Evolutionary conservation across 2,329 filamentous ascomycete species (phyloP).

Genomic region (Fusarium verrucosum): DNA sequence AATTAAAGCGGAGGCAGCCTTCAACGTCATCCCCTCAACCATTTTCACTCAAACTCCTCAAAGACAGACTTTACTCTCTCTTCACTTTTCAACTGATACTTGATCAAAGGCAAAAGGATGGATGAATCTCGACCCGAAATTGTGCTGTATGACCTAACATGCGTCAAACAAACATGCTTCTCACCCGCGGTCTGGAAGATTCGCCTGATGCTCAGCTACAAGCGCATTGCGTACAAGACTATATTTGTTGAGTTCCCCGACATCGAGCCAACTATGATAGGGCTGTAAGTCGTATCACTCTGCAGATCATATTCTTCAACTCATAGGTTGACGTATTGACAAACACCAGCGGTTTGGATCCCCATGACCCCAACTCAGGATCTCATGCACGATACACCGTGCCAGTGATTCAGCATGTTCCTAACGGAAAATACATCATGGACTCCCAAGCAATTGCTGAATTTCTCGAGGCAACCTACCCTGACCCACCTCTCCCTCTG

Average conservation of each 20-base stretch:
- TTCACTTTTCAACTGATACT: not conserved
- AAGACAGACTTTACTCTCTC: too few species aligned
- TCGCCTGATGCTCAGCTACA: conserved; percentile 22
- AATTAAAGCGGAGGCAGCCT: too few species aligned
- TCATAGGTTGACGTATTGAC: not conserved
- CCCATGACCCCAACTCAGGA: not conserved
- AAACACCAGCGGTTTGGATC: not conserved
- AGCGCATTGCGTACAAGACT: not conserved
- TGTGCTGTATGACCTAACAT: conserved; percentile 14
- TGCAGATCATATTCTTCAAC: fast-evolving
- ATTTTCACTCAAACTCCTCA: too few species aligned
- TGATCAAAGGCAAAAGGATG: not conserved
- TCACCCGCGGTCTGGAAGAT: conserved; percentile 14
- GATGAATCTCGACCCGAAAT: not conserved
- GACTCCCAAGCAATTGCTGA: conserved; percentile 4
- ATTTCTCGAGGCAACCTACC: conserved; percentile 2
- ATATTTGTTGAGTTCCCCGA: conserved; percentile 18
- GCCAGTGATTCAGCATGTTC: conserved; percentile 4
- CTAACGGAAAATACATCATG: not conserved
- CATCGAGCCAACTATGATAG: not conserved
- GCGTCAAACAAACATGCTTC: conserved; percentile 10
- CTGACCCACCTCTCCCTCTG: not conserved
- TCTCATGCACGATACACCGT: conserved; percentile 1
- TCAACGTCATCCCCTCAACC: not conserved
- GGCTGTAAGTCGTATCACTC: not conserved